Evolutionary conservation across 169 alveolate genomes (phyloP).

Genomic region (Cryptosporidium muris): DNA sequence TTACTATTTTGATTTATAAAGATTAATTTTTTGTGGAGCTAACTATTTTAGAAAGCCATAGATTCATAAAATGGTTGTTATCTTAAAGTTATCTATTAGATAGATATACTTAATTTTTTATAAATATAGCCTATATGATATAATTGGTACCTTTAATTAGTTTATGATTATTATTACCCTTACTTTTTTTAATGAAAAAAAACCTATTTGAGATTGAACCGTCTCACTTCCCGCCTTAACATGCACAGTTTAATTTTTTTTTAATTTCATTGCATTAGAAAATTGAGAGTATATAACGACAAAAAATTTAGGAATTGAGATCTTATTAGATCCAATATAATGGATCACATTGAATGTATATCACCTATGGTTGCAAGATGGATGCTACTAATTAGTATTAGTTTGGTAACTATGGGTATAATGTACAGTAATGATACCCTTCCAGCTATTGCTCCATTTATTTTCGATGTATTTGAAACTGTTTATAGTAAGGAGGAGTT

Average conservation of each 20-base stretch:
- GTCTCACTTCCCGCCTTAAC: neutral
- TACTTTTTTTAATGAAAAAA: no score
- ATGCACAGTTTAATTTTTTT: neutral
- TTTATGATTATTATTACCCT: no score
- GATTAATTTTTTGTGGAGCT: no score
- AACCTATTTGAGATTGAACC: neutral
- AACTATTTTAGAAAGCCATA: no score
- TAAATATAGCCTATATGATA: no score
- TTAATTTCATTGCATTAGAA: neutral
- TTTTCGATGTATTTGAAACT: slow-evolving; percentile 61
- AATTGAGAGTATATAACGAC: neutral
- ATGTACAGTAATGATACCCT: slow-evolving; percentile 64
- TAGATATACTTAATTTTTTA: no score
- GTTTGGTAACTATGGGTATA: slow-evolving; percentile 67
- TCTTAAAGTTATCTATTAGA: no score
- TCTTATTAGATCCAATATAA: neutral
- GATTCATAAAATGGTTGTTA: no score
- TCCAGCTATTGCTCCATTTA: slow-evolving; percentile 70
- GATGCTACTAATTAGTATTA: slow-evolving; percentile 59
- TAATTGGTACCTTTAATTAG: no score
- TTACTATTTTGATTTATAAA: neutral
- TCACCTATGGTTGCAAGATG: slow-evolving; percentile 61
- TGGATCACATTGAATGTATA: slow-evolving; percentile 30
- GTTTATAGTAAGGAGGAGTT: slow-evolving; percentile 61
- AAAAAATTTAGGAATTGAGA: neutral